These are phyloP conservation scores for Paecilomyces fulvus DNA, from an alignment of 2,329 filamentous ascomycete species.

Conservation along the genomic window DNA sequence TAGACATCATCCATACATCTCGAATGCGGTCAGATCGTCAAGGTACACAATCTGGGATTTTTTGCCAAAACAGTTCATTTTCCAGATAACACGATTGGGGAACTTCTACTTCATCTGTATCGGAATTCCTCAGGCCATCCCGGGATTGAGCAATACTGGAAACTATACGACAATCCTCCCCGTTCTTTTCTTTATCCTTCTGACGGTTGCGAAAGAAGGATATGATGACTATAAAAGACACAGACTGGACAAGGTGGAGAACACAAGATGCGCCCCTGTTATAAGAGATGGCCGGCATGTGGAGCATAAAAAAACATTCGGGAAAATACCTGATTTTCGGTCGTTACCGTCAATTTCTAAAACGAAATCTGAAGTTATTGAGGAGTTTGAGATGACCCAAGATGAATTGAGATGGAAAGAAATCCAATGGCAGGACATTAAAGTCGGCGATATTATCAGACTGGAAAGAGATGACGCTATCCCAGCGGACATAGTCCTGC, in stretches of 20 bases:
- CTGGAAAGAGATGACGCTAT: constrained; percentile 60
- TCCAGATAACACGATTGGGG: constrained; percentile 78
- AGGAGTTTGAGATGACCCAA: constrained; percentile 40
- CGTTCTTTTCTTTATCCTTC: constrained; percentile 63
- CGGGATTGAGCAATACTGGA: constrained; percentile 74
- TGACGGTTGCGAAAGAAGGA: constrained; percentile 79
- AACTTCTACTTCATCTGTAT: constrained; percentile 86
- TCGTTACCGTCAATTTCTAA: background rate
- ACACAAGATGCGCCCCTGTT: constrained; percentile 29
- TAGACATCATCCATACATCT: constrained; percentile 44
- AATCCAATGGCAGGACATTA: constrained; percentile 63
- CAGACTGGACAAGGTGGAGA: constrained; percentile 69
- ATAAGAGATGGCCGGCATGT: background rate
- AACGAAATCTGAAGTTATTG: constrained; percentile 48
- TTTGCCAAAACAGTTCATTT: constrained; percentile 69
- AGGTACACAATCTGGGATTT: constrained; percentile 79
- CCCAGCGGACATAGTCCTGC: constrained; percentile 64
- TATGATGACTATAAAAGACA: constrained; percentile 76
- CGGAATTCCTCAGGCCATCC: constrained; percentile 73
- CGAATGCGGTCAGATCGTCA: constrained; percentile 72
- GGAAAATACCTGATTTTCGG: background rate
- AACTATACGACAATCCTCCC: constrained; percentile 77
- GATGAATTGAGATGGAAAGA: constrained; percentile 44
- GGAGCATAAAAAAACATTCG: background rate
- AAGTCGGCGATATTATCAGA: constrained; percentile 66